Base-by-base conservation (phyloP, 352 stramenopile species). In the Phytophthora niederhauseri region DNA sequence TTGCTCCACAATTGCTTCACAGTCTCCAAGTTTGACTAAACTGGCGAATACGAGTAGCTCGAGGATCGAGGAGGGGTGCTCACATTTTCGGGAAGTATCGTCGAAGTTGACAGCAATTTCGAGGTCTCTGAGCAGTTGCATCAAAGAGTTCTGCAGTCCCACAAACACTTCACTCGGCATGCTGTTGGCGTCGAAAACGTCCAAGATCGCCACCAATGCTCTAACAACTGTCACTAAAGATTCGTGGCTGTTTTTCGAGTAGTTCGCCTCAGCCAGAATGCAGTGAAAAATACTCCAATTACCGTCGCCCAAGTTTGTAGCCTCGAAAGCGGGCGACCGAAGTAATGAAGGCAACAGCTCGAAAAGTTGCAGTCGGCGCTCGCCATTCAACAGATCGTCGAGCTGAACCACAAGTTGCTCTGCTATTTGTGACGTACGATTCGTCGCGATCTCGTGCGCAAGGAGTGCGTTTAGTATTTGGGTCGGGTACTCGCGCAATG, bases 391-490 rank as follows among this genome's bases (percentile, higher is more conserved):
- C 14, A 63, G 41, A 5, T n/a, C 28, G 17, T 22, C 24, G 2
- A 53, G 4, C 22, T 57, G 50, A 15, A 4, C 3, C 4, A 61
- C 15, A 30, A 72, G 22, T 8, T 63, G 41, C 15, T 46, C 19
- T 15, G 30, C 34, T 12, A 72, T 19, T 2, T n/a, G 34, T 7
- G 58, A 54, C 15, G 45, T 34, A 6, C 28, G 24, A 11, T 30
- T 24, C 26, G 6, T n/a, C n/a, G 30, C 2, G 8, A n/a, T 14
- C 2, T 41, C 49, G 24, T 52, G 14, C 11, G 15, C 8, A 11
- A 67, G 2, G 8, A 72, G n/a, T 30, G 19, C n/a, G 2, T 57
- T 66, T 5, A 72, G 11, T 30, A 72, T 2, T 51, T 72, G 20
- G 1, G 34, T 11, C 30, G 52, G 57, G 6, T 34, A 45, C 5